Conservation (phyloP, 1,139 yeast genomes). For the Candida sp. region DNA sequence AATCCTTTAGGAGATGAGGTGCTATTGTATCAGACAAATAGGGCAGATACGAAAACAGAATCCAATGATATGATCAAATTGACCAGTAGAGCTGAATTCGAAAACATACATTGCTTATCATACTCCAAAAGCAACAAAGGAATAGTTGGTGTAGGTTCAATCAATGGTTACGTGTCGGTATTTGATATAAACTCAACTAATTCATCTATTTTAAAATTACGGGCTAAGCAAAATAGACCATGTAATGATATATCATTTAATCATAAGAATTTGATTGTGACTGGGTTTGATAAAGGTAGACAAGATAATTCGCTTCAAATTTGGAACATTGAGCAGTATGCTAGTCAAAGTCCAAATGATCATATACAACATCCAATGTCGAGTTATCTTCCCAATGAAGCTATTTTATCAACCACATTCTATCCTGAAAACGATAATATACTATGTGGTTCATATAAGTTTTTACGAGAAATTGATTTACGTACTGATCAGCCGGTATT, state of each 20-base stretch:
- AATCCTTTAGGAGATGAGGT: conserved; percentile 71
- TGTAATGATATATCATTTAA: conserved; percentile 76
- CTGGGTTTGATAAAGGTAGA: conserved; percentile 78
- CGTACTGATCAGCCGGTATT: conserved; percentile 66
- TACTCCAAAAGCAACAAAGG: conserved; percentile 59
- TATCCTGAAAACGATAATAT: conserved; percentile 60
- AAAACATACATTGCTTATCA: conserved; percentile 67
- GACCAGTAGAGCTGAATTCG: conserved; percentile 60
- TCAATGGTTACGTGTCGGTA: conserved; percentile 63
- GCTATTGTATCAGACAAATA: conserved; percentile 53
- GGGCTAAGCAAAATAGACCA: conserved; percentile 69
- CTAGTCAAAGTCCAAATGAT: conserved; percentile 37
- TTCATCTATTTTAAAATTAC: conserved; percentile 42
- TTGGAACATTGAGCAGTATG: conserved; percentile 73
- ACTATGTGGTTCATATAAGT: conserved; percentile 75
- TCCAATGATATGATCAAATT: conserved; percentile 43
- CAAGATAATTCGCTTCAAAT: conserved; percentile 76
- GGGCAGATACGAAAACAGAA: conserved; percentile 31
- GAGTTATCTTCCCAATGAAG: conserved; percentile 70
- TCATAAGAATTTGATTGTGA: conserved; percentile 61
- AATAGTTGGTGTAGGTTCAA: conserved; percentile 68
- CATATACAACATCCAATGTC: conserved; percentile 53
- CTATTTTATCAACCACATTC: conserved; percentile 66
- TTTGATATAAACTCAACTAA: conserved; percentile 51
- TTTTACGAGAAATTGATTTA: conserved; percentile 74